Percentiles rank a stretch among this genome's conserved stretches.
phyloP scores from a whole-genome alignment of 306 rosid genomes.

The Corylus heterophylla region DNA sequence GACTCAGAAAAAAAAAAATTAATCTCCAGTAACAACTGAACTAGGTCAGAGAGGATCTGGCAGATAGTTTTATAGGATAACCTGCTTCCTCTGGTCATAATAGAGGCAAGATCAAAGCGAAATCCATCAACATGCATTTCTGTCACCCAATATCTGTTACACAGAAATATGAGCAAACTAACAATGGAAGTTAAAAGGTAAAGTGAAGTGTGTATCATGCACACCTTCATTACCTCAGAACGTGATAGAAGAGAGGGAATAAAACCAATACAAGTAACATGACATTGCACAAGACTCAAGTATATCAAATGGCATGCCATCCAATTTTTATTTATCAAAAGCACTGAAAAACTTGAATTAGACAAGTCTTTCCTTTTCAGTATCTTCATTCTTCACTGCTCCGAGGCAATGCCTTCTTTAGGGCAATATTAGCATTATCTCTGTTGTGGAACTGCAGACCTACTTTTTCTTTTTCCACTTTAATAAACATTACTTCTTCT shows the following conservation, averaged over 20 bases:
- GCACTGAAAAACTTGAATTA: not conserved
- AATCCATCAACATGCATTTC: conserved; percentile 99
- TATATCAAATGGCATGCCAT: not conserved
- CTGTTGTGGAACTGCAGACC: not conserved
- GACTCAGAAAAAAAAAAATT: conserved; percentile 15
- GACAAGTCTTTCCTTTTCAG: not conserved
- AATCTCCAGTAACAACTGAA: conserved; percentile 23
- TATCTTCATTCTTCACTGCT: not conserved
- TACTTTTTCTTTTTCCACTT: too few species aligned
- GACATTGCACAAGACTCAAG: not conserved
- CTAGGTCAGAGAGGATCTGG: conserved; percentile 13
- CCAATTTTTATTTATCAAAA: not conserved
- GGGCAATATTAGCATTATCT: not conserved
- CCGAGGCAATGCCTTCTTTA: not conserved
- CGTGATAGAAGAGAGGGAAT: not conserved
- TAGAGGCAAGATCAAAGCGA: conserved; percentile 99
- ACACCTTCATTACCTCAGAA: not conserved
- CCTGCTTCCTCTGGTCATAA: conserved; percentile 96
- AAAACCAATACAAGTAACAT: not conserved
- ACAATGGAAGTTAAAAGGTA: not conserved
- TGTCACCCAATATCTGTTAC: conserved; percentile 87
- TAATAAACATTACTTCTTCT: too few species aligned
- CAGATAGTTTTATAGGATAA: conserved; percentile 27
- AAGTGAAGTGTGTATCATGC: not conserved
- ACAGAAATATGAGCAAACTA: conserved; percentile 16